Conservation (phyloP, 176 grass and related monocot genomes). For the Oryza meridionalis region DNA sequence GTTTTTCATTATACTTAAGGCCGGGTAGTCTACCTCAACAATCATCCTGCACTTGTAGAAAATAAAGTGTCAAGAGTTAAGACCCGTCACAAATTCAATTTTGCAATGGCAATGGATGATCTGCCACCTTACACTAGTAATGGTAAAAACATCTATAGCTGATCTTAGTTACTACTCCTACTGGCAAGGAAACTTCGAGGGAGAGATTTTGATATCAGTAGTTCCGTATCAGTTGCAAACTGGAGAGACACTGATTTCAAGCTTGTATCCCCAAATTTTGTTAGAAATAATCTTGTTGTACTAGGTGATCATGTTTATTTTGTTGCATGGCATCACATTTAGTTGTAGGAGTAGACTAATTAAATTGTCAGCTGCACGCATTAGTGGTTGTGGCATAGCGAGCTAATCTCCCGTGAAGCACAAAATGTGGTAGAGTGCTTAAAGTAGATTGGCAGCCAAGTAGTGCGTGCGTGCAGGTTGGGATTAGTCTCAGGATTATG, state of each 20-base stretch:
- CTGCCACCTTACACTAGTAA: no score
- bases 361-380: no score
- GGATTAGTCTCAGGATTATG: no score
- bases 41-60: neutral
- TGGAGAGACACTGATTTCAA: conserved; percentile 4
- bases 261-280: neutral
- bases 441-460: no score
- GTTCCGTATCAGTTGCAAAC: conserved; percentile 4
- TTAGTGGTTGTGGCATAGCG: no score
- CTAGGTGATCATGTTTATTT: no score
- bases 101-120: neutral
- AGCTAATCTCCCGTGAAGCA: no score
- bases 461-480: no score
- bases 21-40: neutral
- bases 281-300: no score
- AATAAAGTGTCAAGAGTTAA: neutral
- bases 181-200: neutral
- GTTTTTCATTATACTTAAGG: neutral
- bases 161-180: neutral
- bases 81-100: neutral
- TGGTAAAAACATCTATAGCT: neutral
- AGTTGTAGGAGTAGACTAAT: no score
- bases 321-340: no score
- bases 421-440: no score
- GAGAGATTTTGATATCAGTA: neutral